Conservation (phyloP, 1,284 basidiomycete species). For the Cutaneotrichosporon curvatum region DNA sequence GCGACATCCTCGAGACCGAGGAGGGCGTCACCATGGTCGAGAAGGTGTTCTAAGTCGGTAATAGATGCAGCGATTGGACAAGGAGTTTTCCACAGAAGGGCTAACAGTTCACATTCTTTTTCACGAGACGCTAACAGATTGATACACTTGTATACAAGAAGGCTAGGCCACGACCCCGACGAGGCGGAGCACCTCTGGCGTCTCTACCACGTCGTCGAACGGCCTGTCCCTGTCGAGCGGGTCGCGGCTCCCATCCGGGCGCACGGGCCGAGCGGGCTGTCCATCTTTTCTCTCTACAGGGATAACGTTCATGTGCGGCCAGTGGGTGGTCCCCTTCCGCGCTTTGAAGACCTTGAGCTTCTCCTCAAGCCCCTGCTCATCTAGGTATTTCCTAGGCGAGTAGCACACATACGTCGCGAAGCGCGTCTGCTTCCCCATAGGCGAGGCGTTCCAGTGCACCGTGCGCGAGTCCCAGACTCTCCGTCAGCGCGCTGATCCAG, state of each 20-base stretch:
- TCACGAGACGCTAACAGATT: too few relatives aligned
- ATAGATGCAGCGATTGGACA: not conserved
- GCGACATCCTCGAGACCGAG: constrained; percentile 61
- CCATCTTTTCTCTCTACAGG: constrained; percentile 13
- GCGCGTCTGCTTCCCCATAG: constrained; percentile 20
- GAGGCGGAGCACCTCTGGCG: constrained; percentile 13
- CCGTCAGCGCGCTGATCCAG: not conserved
- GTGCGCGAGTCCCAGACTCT: constrained; percentile 29
- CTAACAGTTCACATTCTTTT: too few relatives aligned
- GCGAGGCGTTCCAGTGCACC: constrained; percentile 26
- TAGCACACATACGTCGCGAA: constrained; percentile 25
- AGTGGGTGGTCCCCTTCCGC: constrained; percentile 25
- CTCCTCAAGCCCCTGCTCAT: constrained; percentile 5
- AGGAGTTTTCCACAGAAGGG: too few relatives aligned
- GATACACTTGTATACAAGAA: too few relatives aligned
- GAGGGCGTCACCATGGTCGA: constrained; percentile 80
- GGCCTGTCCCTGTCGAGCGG: constrained; percentile 16
- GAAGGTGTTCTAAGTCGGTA: constrained; percentile 44
- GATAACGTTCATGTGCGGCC: constrained; percentile 20
- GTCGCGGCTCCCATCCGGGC: constrained; percentile 18
- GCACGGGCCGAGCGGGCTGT: constrained; percentile 8
- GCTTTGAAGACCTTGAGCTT: constrained; percentile 16
- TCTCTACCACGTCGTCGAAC: constrained; percentile 14
- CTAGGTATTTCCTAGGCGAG: constrained; percentile 12
- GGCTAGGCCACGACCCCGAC: constrained; percentile 12